Base-by-base conservation (phyloP, 1,139 yeast genomes). In the Kluyveromyces marxianus region DNA sequence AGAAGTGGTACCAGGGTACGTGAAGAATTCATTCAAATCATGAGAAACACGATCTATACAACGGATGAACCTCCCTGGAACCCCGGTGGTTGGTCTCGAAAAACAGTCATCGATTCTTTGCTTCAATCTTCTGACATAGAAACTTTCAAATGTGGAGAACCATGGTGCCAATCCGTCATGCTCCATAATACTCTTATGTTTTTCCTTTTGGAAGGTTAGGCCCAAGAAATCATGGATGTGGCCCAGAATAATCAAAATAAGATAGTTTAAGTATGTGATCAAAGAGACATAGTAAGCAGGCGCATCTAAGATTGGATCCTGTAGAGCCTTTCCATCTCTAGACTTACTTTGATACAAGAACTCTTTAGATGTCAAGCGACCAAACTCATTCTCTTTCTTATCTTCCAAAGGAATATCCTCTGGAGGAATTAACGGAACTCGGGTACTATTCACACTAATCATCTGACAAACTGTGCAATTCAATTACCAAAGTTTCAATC, bases 81-180 rank as follows among this genome's bases (percentile, higher is more conserved):
- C 98, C 37, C 97, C 97, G 50, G 87, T 85, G 31, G 95, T 87
- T 33, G 97, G 97, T 63, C 97, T 80, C 4, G 95, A 88, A 67
- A 92, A 92, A 66, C 97, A 89, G 66, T 92, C 97, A 60, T 86
- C 96, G 53, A 92, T 78, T 67, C 96, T 84, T 54, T 77, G 78
- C 64, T 94, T 90, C 72, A 92, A 76, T 58, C 97, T 81, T 60
- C 99, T 83, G 39, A 90, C 84, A 65, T 90, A 92, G 63, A 92
- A 94, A 55, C 87, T 81, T 66, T 92, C 99, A 64, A 92, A 90
- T 42, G 89, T 94, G 41, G 94, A 86, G 58, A 84, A 86, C 84
- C 96, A 83, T 35, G 99, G 97, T 32, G 98, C 97, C 60, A 87
- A 83, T 1, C 99, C 99, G 62, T 92, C 81, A 52, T 76, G 74